Evolutionary conservation across 2,329 filamentous ascomycete species (phyloP).

Genomic region (Hymenoscyphus repandus): DNA sequence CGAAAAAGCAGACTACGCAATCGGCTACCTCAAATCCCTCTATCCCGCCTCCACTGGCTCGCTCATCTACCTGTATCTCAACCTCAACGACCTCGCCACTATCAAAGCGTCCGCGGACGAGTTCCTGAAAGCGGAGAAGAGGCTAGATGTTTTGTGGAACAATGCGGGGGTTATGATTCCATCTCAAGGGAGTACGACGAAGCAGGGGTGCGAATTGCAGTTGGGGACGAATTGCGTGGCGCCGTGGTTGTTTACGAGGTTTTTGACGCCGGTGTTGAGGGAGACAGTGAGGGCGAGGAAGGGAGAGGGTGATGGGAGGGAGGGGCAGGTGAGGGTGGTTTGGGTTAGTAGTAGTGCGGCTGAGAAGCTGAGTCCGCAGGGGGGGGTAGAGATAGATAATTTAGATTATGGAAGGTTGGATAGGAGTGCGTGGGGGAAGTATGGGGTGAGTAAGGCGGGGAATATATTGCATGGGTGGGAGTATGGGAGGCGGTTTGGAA

Average conservation of each 20-base stretch:
- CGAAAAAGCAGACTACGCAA: constrained; percentile 35
- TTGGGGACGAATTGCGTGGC: constrained; percentile 35
- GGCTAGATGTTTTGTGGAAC: constrained; percentile 38
- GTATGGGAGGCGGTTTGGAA: constrained; percentile 18
- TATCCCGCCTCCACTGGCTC: constrained; percentile 30
- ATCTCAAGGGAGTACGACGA: constrained; percentile 30
- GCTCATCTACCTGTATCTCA: constrained; percentile 34
- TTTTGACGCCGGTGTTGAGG: constrained; percentile 32
- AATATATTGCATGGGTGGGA: constrained; percentile 24
- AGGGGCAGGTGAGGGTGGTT: constrained; percentile 30
- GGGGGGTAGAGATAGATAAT: constrained; percentile 24
- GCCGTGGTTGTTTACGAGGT: constrained; percentile 35
- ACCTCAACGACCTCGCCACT: constrained; percentile 36
- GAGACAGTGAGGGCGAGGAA: constrained; percentile 27
- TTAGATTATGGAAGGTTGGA: constrained; percentile 21
- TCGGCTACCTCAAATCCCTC: constrained; percentile 34
- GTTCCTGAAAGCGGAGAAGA: constrained; percentile 33
- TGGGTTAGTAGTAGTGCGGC: constrained; percentile 32
- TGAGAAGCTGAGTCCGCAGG: constrained; percentile 16
- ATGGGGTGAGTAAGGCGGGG: constrained; percentile 26
- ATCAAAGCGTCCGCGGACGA: constrained; percentile 35
- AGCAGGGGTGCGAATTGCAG: constrained; percentile 34
- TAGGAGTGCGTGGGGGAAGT: constrained; percentile 15
- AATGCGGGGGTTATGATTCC: constrained; percentile 38
- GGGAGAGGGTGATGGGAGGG: constrained; percentile 17